phyloP scores from a whole-genome alignment of 345 rosid species.

The Eucalyptus polyanthemos region DNA sequence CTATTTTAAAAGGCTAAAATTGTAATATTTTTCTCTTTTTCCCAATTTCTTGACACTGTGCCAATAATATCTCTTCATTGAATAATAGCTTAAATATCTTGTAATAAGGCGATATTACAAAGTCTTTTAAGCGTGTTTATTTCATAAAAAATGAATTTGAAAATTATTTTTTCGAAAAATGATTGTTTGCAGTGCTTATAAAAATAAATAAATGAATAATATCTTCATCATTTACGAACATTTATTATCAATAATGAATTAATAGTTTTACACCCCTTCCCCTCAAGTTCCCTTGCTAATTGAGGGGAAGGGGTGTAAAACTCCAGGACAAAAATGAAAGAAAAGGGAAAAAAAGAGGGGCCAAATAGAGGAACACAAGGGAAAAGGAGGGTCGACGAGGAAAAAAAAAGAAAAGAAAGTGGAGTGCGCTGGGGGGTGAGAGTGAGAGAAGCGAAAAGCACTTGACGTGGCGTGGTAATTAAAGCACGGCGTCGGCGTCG shows the following conservation, averaged over 20 bases:
- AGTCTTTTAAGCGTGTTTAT: neutral
- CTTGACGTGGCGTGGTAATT: neutral
- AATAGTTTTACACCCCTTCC: too few species aligned
- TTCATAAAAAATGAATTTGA: fast-evolving
- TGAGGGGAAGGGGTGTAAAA: neutral
- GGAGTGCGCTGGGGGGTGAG: neutral
- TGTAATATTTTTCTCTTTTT: neutral
- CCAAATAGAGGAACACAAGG: neutral
- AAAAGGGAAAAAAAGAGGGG: neutral
- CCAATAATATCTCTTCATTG: neutral
- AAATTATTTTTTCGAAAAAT: too few species aligned
- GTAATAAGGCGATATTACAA: neutral
- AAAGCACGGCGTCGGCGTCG: neutral
- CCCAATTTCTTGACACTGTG: neutral
- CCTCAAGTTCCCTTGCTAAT: neutral
- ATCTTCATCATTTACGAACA: neutral
- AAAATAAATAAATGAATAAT: too few species aligned
- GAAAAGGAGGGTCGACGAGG: neutral
- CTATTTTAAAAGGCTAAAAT: too few species aligned
- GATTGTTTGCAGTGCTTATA: too few species aligned
- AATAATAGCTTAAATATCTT: neutral
- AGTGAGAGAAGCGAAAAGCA: neutral
- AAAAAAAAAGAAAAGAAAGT: neutral
- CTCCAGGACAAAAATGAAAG: neutral
- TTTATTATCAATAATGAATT: too few species aligned